Evolutionary conservation across 371 early-diverging fungal genomes (phyloP), one percentile per base, ranked within the genome.

Genomic region (Saksenaea oblongispora): DNA sequence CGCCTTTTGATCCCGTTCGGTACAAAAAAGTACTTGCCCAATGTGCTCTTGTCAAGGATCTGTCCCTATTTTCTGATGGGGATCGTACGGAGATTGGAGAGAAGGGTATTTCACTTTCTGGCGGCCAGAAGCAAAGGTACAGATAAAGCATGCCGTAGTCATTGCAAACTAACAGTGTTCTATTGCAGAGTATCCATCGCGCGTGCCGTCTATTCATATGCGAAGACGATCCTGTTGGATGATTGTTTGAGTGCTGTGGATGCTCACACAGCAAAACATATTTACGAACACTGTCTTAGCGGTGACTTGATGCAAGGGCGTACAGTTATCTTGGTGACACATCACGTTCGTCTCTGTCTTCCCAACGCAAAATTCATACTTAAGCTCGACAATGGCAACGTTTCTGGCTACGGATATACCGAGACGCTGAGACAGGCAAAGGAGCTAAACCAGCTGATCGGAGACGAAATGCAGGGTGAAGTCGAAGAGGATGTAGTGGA

Each of bases 71-170:
- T 15, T 75, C 82, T 5, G 82, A 86, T 41, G 95, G 95, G 22
- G 97, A 96, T 72, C 61, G 78, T 70, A 96, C 96, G 0, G 92
- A 93, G 77, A 87, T 95, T 64, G 96, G 95, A 10, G 95, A 94
- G 73, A 85, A 85, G 31, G 90, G 89, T 1, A 83, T 87, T 37
- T 83, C 87, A 3, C 74, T 89, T 10, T 84, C 85, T 11, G 89
- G 88, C 62, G 88, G 89, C 22, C 89, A 88, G 65, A 86, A 87
- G 64, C 90, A 89, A 71, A 84, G 88, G 67, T 64, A 64, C 22
- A 18, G 18, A 34, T 26, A 28, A 24, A 36, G 1, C 5, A 65
- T 1, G 27, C 27, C 11, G 54, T 34, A 17, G 5, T 22, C 18
- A 39, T 24, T 54, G 34, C 8, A 15, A 0, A 1, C 35, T 35